phyloP scores from a whole-genome alignment of 306 rosid genomes.

The Cucumis cinereus region DNA sequence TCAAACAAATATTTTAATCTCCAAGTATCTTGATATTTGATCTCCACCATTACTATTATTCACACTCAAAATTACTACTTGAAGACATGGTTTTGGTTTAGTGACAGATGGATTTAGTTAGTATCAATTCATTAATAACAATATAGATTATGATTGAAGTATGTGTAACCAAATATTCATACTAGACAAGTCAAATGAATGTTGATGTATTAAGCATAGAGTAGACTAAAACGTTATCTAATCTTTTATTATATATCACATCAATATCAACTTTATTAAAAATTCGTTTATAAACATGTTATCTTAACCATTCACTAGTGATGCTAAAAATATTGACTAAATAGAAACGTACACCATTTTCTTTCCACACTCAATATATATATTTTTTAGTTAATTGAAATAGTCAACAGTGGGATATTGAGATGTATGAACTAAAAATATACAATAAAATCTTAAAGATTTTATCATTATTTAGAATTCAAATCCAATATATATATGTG shows the following conservation, averaged over 20 bases:
- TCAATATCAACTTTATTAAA: neutral
- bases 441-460: neutral
- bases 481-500: neutral
- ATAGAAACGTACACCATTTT: neutral
- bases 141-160: neutral
- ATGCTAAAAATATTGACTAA: neutral
- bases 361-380: neutral
- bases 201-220: neutral
- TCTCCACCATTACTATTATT: neutral
- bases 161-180: neutral
- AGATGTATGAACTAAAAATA: neutral
- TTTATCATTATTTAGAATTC: neutral
- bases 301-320: neutral
- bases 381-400: no score
- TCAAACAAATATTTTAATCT: neutral
- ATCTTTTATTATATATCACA: neutral
- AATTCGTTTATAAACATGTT: neutral
- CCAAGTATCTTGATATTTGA: neutral
- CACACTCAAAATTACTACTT: neutral
- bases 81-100: neutral
- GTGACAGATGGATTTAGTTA: neutral
- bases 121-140: neutral
- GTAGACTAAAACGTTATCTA: neutral
- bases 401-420: no score
- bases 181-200: neutral